Base-by-base conservation (phyloP, 306 rosid species). In the Abrus precatorius region DNA sequence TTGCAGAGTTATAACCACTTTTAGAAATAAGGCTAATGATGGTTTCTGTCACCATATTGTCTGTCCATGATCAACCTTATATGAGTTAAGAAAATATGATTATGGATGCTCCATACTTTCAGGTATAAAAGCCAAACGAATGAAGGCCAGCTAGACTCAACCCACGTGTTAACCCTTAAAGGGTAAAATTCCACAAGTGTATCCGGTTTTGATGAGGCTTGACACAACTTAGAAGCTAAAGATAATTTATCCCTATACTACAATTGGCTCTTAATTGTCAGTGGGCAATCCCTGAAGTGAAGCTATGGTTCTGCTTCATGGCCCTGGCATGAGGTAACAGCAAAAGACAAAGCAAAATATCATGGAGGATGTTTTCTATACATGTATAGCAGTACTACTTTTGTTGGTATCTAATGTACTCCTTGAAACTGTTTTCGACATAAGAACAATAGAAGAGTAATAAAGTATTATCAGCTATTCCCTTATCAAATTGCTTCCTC, bases 341-440 rank as follows among this genome's bases (percentile, higher is more conserved):
- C 88, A 55, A 82, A 83, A 68, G 84, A 85, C 86, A 84, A 62
- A 67, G 57, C 36, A 78, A 84, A 41, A 62, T 82, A 77, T 90
- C 85, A 71, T 74, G 27, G 73, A 44, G 56, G 87, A 78, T 86
- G 47, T 61, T 62, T 66, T 66, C 65, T 76, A 49, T 53, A 43
- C 61, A 32, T 9, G 49, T 69, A 44, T 60, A 62, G 36, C 10
- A 29, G 78, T 69, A 32, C 61, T 1, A 20, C 28, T 43, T 76
- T 44, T 87, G 77, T 85, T 86, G 75, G 77, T 59, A 43, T 72
- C 71, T 72, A 14, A 47, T 77, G 52, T 29, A 61, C 45, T 52
- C 63, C 66, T 69, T 62, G 38, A 65, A 71, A 84, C 81, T 71
- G 76, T 72, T 73, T 72, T 81, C 49, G 54, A 78, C 84, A 75